phyloP scores from a whole-genome alignment of 495 filamentous ascomycete genomes.

The Hyaloscypha bicolor region DNA sequence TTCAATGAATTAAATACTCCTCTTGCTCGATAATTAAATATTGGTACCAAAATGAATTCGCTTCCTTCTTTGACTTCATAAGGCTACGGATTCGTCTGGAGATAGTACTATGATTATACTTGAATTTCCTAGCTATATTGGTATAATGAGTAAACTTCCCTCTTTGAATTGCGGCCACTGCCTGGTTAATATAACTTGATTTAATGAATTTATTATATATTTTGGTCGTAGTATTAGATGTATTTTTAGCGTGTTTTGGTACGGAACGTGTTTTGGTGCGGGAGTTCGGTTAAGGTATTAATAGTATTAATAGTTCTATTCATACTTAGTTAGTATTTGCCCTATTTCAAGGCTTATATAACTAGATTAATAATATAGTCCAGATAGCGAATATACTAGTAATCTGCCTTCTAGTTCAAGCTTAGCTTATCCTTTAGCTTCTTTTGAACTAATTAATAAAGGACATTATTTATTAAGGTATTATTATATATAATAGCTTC shows the following conservation, averaged over 20 bases:
- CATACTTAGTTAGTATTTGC: too few species aligned
- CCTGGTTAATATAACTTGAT: background rate
- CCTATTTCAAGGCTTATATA: too few species aligned
- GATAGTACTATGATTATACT: background rate
- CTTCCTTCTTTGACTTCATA: slow-evolving; percentile 15
- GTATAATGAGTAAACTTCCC: slow-evolving; percentile 10
- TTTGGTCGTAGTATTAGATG: background rate
- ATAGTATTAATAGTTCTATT: too few species aligned
- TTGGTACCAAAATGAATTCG: slow-evolving; percentile 6
- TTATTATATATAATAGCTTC: too few species aligned
- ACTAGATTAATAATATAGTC: too few species aligned
- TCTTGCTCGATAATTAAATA: slow-evolving; percentile 1
- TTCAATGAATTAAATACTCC: background rate
- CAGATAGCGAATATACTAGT: too few species aligned
- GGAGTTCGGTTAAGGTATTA: slow-evolving; percentile 1
- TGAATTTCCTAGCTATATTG: background rate
- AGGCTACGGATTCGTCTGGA: slow-evolving; percentile 4
- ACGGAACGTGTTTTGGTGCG: background rate
- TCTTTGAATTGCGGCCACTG: slow-evolving; percentile 18
- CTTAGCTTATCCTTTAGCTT: too few species aligned
- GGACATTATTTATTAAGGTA: too few species aligned
- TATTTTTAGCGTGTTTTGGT: background rate
- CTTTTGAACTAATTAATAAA: too few species aligned
- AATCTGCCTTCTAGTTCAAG: too few species aligned
- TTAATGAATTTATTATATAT: background rate